These are phyloP conservation scores for Aspergillus chevalieri DNA, from an alignment of 2,329 filamentous ascomycete genomes.

Conservation along the genomic window DNA sequence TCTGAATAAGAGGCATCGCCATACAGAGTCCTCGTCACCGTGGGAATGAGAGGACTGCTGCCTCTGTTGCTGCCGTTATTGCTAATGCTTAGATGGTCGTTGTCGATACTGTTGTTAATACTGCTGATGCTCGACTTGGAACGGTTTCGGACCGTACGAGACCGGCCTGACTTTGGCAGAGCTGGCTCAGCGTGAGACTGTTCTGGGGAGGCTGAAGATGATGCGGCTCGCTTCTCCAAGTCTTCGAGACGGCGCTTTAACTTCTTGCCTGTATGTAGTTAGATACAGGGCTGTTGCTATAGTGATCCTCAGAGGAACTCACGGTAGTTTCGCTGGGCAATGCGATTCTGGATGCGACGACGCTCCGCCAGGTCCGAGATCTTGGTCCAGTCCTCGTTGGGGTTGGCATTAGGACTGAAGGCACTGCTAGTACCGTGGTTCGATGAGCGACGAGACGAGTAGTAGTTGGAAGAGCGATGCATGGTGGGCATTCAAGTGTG, in stretches of 20 bases:
- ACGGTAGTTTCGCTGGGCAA: slow-evolving; percentile 97
- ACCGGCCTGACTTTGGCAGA: slow-evolving; percentile 12
- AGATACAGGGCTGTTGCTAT: not conserved
- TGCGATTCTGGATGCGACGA: slow-evolving; percentile 90
- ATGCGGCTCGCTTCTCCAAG: slow-evolving; percentile 56
- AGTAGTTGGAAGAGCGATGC: slow-evolving; percentile 27
- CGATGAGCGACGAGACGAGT: slow-evolving; percentile 47
- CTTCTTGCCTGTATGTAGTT: slow-evolving; percentile 52
- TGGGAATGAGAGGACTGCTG: not conserved
- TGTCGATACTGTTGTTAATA: slow-evolving; percentile 13
- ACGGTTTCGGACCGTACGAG: too few relatives aligned
- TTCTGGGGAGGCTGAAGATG: slow-evolving; percentile 57
- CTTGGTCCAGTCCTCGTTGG: slow-evolving; percentile 98
- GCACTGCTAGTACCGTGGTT: slow-evolving; percentile 81
- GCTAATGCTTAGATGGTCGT: slow-evolving; percentile 7
- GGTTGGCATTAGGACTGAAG: slow-evolving; percentile 88
- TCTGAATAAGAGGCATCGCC: not conserved
- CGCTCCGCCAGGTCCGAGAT: slow-evolving; percentile 95
- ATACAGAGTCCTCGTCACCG: not conserved
- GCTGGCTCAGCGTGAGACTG: slow-evolving; percentile 46
- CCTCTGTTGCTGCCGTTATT: not conserved
- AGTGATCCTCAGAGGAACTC: slow-evolving; percentile 32
- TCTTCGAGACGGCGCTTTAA: slow-evolving; percentile 62
- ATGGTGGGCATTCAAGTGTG: slow-evolving; percentile 14
- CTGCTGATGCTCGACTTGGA: slow-evolving; percentile 5